Percentiles rank a stretch among this genome's conserved stretches.
Evolutionary conservation across 2,329 filamentous ascomycete species (phyloP).

Genomic region (Phaeosphaeriaceae sp.): DNA sequence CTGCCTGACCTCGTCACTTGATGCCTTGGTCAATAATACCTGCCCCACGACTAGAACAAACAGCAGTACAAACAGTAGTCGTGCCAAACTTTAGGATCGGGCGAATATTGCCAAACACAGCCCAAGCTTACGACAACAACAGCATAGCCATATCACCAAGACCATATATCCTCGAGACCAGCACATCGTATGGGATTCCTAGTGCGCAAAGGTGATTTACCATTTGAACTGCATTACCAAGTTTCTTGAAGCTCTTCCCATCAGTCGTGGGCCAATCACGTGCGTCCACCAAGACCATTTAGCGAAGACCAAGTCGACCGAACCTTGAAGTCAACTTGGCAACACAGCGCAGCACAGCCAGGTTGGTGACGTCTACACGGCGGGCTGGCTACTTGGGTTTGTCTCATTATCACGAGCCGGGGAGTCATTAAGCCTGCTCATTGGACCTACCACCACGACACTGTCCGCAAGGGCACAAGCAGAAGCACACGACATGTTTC

Average conservation of each 20-base stretch:
- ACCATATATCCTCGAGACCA: background rate
- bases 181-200: background rate
- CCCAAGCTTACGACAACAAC: conserved; percentile 26
- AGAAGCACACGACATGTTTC: conserved; percentile 23
- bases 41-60: background rate
- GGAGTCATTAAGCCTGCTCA: background rate
- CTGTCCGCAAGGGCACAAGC: background rate
- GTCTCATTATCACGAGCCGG: background rate
- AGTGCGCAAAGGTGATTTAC: conserved; percentile 2
- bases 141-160: conserved; percentile 13
- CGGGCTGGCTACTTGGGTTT: conserved; percentile 12
- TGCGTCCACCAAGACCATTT: conserved; percentile 26
- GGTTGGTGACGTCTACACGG: conserved; percentile 29
- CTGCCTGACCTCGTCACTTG: conserved; percentile 13
- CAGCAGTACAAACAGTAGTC: conserved; percentile 4
- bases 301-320: conserved; percentile 20
- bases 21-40: conserved; percentile 15
- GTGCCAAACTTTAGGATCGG: background rate
- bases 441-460: conserved; percentile 5
- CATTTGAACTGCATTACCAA: conserved; percentile 16
- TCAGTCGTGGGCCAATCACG: conserved; percentile 18
- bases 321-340: conserved; percentile 22
- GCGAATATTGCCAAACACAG: conserved; percentile 15
- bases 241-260: conserved; percentile 20
- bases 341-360: conserved; percentile 28